Evolutionary conservation across 345 rosid genomes (phyloP), one percentile per base, ranked within the genome.

Genomic region (Carallia brachiata): DNA sequence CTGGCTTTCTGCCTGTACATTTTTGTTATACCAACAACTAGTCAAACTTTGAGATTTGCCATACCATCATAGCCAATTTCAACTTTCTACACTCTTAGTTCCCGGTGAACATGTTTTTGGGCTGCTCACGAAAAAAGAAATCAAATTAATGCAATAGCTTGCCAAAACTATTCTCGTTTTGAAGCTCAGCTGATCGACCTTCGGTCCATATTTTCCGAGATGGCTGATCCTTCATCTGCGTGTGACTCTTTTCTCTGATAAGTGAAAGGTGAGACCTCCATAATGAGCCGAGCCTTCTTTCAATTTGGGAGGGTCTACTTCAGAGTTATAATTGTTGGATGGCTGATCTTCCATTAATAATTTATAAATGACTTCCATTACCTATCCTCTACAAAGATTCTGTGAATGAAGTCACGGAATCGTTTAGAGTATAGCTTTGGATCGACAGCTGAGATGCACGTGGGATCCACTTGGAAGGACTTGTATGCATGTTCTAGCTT

Each of bases 401-500:
- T 67, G 65, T 73, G 77, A n/a, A 72, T 72, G 44, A 77, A 77
- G 59, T 77, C 72, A 1, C 73, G 76, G 64, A 77, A 77, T 50
- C 76, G 64, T 62, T 72, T 77, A 0, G 80, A 77, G 9, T 77
- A 77, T 60, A 71, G 66, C 66, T 77, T 77, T 1, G 81, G 81
- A 66, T 78, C 81, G 40, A 78, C 81, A 19, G 78, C 81, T 15
- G 78, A 78, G 36, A 78, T 78, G 48, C 77, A 78, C 30, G 81
- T 73, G 64, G 81, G 71, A 65, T 78, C 81, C 67, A 73, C 73
- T 36, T 78, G 81, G 23, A 78, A 59, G 27, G 81, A 78, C 75
- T 78, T 78, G 78, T 78, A 78, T 37, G 77, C 81, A 64, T 78
- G 81, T 65, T 78, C 81, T 66, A 78, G 71, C 63, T 78, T 78